Evolutionary conservation across 2,329 filamentous ascomycete genomes (phyloP).

Genomic region (Raffaelea ambrosiae): DNA sequence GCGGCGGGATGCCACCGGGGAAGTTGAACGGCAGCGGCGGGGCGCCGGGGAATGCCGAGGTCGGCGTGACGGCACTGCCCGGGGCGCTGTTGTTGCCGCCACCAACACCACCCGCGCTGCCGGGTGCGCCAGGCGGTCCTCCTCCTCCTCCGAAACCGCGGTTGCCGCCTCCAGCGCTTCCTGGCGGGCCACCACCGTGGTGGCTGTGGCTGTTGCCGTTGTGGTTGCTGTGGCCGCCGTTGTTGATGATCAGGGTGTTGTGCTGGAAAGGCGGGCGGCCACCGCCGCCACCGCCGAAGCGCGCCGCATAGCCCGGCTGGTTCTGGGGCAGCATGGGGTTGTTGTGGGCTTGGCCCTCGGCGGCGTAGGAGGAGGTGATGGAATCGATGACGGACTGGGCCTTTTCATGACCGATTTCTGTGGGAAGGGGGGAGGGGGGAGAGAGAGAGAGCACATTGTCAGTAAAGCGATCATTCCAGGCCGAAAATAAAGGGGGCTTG

Average conservation of each 20-base stretch:
- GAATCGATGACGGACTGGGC: constrained; percentile 97
- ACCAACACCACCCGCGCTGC: constrained; percentile 26
- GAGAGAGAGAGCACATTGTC: not conserved
- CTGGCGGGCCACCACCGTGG: not conserved
- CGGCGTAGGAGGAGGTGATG: constrained; percentile 87
- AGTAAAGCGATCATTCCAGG: not conserved
- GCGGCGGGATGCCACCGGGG: constrained; percentile 22
- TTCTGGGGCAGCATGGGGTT: constrained; percentile 76
- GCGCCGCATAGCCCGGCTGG: constrained; percentile 42
- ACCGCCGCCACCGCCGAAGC: constrained; percentile 22
- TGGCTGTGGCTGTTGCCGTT: not conserved
- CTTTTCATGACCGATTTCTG: constrained; percentile 97
- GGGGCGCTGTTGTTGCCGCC: not conserved
- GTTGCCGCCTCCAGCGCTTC: no score
- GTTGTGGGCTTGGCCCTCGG: constrained; percentile 77
- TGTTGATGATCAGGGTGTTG: not conserved
- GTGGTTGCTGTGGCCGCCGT: not conserved
- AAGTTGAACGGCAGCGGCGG: constrained; percentile 31
- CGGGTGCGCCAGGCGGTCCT: constrained; percentile 49
- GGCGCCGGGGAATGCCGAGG: constrained; percentile 15
- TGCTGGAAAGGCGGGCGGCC: constrained; percentile 7
- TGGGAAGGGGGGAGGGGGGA: not conserved
- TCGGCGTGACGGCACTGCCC: not conserved
- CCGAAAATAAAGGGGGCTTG: not conserved
- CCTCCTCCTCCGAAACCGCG: constrained; percentile 37